Evolutionary conservation across 139 green algal species (phyloP).

Genomic region (Chlamydomonas sphaeroides): DNA sequence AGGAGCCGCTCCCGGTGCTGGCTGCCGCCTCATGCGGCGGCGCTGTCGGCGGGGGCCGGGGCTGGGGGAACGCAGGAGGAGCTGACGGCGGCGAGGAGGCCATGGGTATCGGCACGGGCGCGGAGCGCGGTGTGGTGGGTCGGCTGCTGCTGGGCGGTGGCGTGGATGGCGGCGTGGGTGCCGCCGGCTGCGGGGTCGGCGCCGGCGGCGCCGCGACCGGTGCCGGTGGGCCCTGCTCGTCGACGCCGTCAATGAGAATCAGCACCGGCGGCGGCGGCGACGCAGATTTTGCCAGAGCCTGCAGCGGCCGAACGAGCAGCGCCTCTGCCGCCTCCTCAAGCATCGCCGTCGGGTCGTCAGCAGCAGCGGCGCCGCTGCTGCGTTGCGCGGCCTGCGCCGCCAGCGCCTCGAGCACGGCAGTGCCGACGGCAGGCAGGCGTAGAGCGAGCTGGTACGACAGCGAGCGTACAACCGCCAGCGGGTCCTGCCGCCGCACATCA

Average conservation of each 20-base stretch:
- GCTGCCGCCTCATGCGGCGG: too few species aligned
- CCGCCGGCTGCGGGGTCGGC: too few species aligned
- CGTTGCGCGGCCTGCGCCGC: too few species aligned
- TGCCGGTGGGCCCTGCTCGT: background rate
- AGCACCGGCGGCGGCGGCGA: background rate
- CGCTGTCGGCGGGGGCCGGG: too few species aligned
- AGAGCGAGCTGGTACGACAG: background rate
- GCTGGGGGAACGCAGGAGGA: too few species aligned
- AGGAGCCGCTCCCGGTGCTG: background rate
- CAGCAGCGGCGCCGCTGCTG: too few species aligned
- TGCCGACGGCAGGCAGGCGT: background rate
- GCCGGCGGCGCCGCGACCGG: background rate
- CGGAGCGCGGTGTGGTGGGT: background rate
- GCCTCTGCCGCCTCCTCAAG: background rate
- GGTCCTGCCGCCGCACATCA: background rate
- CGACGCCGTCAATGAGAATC: background rate
- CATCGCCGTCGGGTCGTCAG: too few species aligned
- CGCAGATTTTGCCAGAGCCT: background rate
- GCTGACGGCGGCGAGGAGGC: too few species aligned
- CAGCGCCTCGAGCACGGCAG: background rate
- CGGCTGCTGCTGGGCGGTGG: too few species aligned
- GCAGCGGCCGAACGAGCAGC: background rate
- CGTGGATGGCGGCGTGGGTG: background rate
- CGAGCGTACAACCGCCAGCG: background rate
- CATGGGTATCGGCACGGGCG: too few species aligned